phyloP scores from a whole-genome alignment of 768 basidiomycete genomes.

The Suillus subluteus region DNA sequence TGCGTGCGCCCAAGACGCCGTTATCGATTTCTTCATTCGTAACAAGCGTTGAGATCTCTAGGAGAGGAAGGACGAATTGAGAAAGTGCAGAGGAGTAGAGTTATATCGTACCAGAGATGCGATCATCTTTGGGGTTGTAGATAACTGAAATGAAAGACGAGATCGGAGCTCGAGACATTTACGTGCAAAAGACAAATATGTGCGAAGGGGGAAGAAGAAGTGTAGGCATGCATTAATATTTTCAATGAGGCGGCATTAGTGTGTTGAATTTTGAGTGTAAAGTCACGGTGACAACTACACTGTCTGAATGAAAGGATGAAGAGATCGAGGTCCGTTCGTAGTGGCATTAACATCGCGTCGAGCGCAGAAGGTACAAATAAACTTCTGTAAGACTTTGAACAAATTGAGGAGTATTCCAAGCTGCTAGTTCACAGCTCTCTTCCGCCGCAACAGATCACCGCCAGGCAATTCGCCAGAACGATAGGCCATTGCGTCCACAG shows the following conservation, averaged over 20 bases:
- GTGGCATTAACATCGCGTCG: background rate
- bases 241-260: background rate
- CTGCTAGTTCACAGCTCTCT: background rate
- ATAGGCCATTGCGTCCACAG: background rate
- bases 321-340: conserved; percentile 2
- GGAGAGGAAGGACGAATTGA: background rate
- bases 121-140: background rate
- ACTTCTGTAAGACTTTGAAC: background rate
- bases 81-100: background rate
- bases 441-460: background rate
- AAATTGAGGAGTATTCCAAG: conserved; percentile 2
- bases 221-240: background rate
- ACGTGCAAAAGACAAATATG: conserved; percentile 1
- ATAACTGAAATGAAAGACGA: conserved; percentile 5
- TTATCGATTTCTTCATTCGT: background rate
- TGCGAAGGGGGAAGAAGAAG: background rate
- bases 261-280: background rate
- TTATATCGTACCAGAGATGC: background rate
- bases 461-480: background rate
- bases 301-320: conserved; percentile 7
- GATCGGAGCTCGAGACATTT: background rate
- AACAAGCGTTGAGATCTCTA: background rate
- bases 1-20: background rate
- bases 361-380: background rate
- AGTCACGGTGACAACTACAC: no score